Percentiles rank a stretch among this genome's conserved stretches.
Evolutionary conservation across 208 protist species (phyloP).

Genomic region (Borovskyia barvae): DNA sequence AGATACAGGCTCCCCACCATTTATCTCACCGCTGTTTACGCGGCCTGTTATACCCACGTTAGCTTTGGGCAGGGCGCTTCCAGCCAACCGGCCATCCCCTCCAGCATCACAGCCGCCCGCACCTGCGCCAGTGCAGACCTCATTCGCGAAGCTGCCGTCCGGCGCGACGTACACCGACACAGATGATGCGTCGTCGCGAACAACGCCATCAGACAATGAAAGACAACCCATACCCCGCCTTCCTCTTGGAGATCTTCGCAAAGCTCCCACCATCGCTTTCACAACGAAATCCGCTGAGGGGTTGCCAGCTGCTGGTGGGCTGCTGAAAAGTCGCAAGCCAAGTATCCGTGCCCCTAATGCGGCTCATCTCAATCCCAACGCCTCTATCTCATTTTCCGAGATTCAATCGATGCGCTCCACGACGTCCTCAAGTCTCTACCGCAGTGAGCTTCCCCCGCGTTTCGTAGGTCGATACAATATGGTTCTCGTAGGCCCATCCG

Average conservation of each 20-base stretch:
- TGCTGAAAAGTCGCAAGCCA: constrained; percentile 4
- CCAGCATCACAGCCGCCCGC: not conserved
- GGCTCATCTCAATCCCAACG: constrained; percentile 1
- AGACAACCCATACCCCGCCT: too few relatives aligned
- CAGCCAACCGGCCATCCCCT: not conserved
- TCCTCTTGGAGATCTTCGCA: too few relatives aligned
- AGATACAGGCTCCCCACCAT: too few relatives aligned
- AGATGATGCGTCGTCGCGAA: not conserved
- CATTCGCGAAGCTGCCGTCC: not conserved
- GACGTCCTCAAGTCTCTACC: not conserved
- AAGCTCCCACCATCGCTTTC: not conserved
- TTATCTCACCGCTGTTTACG: not conserved
- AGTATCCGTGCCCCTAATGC: constrained; percentile 5
- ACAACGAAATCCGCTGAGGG: not conserved
- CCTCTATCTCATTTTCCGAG: not conserved
- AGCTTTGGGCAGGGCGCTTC: constrained; percentile 8
- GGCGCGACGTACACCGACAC: not conserved
- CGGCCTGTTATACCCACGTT: constrained; percentile 15
- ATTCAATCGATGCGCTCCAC: constrained; percentile 10
- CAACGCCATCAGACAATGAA: not conserved
- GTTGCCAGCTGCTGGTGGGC: not conserved
- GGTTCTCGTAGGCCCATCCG: constrained; percentile 53
- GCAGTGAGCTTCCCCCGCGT: constrained; percentile 13
- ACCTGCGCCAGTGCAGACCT: not conserved
- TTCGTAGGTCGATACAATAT: constrained; percentile 73